Base-by-base conservation (phyloP, 2,329 filamentous ascomycete species). In the Exophiala bonariae region DNA sequence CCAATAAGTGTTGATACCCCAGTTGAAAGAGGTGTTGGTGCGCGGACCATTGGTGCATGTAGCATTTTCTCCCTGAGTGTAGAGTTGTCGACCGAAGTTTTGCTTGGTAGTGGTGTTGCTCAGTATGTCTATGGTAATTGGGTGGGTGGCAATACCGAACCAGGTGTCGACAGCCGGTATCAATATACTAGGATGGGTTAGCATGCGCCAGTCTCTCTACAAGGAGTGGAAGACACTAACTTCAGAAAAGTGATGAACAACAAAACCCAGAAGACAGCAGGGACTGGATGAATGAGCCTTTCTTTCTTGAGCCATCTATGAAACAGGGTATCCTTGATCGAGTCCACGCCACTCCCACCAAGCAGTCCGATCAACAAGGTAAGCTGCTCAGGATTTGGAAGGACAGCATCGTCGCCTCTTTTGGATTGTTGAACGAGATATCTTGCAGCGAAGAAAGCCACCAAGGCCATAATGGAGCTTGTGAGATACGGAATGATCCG, bases 401-500 rank as follows among this genome's bases (percentile, higher is more conserved):
- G 28, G n/a, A 41, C 42, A 17, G 36, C 30, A n/a, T 39, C 33
- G 31, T 47, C 31, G 17, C 40, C 26, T 18, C 32, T 32, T 30
- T 22, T 51, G 32, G 50, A 48, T 30, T 50, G 42, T 20, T 48
- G 9, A 13, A 54, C 31, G 20, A 51, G 48, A 32, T 39, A 48
- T 36, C 37, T 36, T 26, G 34, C 49, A 9, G 49, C 44, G 34
- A 51, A 51, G 33, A 51, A 51, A 19, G 45, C 49, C 10, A 51
- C 26, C 22, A 51, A 22, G 11, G 49, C 41, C 49, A 52, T 52
- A 18, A 41, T 40, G 22, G 34, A 49, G 31, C 49, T 41, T 18
- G 49, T 44, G 13, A 52, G 41, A 31, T 44, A 52, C 4, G 49
- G 49, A 30, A 52, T 52, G 2, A 52, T 17, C 23, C 47, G 34